Conservation (phyloP, 306 rosid genomes). For the Mucuna pruriens region DNA sequence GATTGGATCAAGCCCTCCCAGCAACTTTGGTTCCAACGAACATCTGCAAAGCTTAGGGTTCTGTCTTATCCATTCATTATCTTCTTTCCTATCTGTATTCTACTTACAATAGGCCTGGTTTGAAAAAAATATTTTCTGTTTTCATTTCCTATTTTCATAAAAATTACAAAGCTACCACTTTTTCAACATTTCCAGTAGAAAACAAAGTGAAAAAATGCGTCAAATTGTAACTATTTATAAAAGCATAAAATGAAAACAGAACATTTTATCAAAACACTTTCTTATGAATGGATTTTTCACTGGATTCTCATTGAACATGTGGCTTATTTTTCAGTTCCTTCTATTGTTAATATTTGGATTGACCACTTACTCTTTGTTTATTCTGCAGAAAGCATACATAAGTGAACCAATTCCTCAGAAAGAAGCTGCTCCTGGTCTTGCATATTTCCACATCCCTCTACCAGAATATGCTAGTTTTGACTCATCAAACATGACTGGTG, state of each 20-base stretch:
- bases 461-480: slow-evolving; percentile 79
- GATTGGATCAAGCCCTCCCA: slow-evolving; percentile 98
- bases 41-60: slow-evolving; percentile 77
- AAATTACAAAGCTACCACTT: not conserved
- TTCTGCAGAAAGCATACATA: slow-evolving; percentile 66
- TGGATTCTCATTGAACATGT: slow-evolving; percentile 5
- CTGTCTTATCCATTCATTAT: slow-evolving; percentile 31
- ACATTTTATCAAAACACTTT: not conserved
- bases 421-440: slow-evolving; percentile 80
- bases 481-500: slow-evolving; percentile 76
- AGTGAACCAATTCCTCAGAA: slow-evolving; percentile 65
- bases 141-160: not conserved
- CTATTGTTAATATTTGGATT: slow-evolving; percentile 4
- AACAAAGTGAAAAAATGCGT: not conserved
- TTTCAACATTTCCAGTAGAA: not conserved
- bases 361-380: not conserved
- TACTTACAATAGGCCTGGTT: not conserved
- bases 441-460: slow-evolving; percentile 90
- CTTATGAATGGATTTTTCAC: not conserved
- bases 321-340: slow-evolving; percentile 32
- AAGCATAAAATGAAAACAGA: not conserved
- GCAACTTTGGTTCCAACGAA: slow-evolving; percentile 79
- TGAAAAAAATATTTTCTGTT: not conserved
- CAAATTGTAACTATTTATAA: too few relatives aligned
- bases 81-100: not conserved